Conservation (phyloP, 2,329 filamentous ascomycete species). For the Claviceps purpurea region DNA sequence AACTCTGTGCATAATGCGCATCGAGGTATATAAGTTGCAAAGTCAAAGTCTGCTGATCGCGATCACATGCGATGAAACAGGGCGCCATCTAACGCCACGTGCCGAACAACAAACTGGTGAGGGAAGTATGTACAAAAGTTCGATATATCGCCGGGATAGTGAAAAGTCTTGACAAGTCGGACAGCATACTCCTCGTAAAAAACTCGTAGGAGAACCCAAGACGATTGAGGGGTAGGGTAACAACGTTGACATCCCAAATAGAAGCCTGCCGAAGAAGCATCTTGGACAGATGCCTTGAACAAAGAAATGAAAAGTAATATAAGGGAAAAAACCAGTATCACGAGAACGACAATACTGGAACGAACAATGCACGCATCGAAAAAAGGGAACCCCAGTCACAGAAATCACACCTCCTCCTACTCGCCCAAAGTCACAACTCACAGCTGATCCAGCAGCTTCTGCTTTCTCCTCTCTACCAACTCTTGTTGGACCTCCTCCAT, state of each 20-base stretch:
- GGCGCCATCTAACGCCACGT: too few species aligned
- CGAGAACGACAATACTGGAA: neutral
- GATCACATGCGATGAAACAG: too few species aligned
- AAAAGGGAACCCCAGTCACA: neutral
- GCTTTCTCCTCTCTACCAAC: conserved; percentile 71
- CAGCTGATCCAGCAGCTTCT: conserved; percentile 74
- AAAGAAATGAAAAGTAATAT: neutral
- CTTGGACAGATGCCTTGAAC: neutral
- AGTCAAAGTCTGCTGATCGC: too few species aligned
- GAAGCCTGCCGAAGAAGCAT: neutral
- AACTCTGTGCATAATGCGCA: too few species aligned
- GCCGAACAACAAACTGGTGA: too few species aligned
- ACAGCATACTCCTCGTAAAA: neutral
- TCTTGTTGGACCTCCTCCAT: conserved; percentile 91
- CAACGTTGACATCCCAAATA: neutral
- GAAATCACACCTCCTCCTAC: neutral
- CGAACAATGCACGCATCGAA: neutral
- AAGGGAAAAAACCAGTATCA: neutral
- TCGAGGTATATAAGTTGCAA: too few species aligned
- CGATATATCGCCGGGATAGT: too few species aligned
- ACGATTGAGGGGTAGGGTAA: neutral
- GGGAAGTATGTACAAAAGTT: too few species aligned
- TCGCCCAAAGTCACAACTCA: conserved; percentile 8
- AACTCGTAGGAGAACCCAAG: neutral
- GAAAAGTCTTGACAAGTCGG: too few species aligned